Conservation (phyloP, 2,329 filamentous ascomycete species). For the Pseudogymnoascus sp. region DNA sequence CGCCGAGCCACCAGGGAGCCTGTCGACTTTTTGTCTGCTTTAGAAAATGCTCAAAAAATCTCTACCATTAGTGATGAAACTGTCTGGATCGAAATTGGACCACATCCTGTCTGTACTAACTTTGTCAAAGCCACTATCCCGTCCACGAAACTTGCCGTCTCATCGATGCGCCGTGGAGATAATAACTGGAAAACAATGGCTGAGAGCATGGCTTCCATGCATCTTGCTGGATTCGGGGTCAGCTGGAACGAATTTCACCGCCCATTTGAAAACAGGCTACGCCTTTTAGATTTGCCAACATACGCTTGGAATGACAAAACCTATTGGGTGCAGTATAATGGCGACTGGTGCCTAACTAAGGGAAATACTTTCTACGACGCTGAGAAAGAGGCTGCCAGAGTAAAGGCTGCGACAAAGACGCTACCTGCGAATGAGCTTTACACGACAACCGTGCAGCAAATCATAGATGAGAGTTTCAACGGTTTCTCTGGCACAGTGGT, state of each 20-base stretch:
- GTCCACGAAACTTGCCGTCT: conserved; percentile 35
- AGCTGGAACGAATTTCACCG: conserved; percentile 53
- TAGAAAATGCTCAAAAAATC: conserved; percentile 51
- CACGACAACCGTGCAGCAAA: conserved; percentile 44
- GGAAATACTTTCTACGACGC: conserved; percentile 45
- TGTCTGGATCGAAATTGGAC: conserved; percentile 64
- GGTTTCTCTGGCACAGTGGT: conserved; percentile 43
- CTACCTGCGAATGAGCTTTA: conserved; percentile 15
- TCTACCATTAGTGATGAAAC: conserved; percentile 59
- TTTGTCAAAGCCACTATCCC: conserved; percentile 60
- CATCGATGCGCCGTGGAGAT: conserved; percentile 48
- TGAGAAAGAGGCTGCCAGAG: conserved; percentile 36
- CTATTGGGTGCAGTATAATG: conserved; percentile 41
- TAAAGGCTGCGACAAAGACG: conserved; percentile 13
- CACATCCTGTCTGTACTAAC: conserved; percentile 59
- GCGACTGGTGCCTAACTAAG: conserved; percentile 57
- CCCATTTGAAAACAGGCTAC: conserved; percentile 45
- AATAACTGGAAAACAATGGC: conserved; percentile 51
- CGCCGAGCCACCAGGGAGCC: conserved; percentile 59
- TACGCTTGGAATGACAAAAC: conserved; percentile 58
- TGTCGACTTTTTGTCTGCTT: conserved; percentile 60
- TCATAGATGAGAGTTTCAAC: conserved; percentile 46
- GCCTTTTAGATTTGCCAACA: conserved; percentile 49
- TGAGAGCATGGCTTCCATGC: conserved; percentile 52
- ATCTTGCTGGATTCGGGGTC: conserved; percentile 57